A percentile compares a stretch with the other conserved stretches of the same genome.
Evolutionary conservation across 345 rosid genomes (phyloP).

Genomic region (Lepidium aucheri): DNA sequence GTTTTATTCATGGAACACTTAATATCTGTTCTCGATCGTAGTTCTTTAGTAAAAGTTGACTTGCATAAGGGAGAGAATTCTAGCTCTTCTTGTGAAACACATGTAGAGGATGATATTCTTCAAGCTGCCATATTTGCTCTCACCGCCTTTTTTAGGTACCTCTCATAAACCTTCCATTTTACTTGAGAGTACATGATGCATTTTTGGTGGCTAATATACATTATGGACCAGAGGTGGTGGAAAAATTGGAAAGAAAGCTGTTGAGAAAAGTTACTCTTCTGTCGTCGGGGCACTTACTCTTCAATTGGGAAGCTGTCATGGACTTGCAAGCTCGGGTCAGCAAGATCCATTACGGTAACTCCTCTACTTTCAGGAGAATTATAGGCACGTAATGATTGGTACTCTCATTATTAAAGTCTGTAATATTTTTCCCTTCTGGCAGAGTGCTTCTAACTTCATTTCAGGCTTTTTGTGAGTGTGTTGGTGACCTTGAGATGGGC

Average conservation of each 20-base stretch:
- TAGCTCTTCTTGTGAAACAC: constrained; percentile 40
- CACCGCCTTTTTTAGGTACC: constrained; percentile 82
- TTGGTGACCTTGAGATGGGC: constrained; percentile 98
- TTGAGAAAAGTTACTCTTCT: constrained; percentile 81
- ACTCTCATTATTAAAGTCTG: neutral
- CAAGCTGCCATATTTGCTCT: constrained; percentile 85
- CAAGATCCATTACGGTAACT: constrained; percentile 77
- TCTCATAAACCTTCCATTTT: constrained; percentile 1
- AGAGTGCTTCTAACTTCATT: constrained; percentile 84
- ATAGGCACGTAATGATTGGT: neutral
- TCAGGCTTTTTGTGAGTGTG: constrained; percentile 96
- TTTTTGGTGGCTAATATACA: constrained; percentile 20
- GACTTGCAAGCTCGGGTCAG: constrained; percentile 74
- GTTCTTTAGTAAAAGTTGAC: constrained; percentile 44
- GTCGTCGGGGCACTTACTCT: constrained; percentile 83
- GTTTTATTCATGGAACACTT: constrained; percentile 72
- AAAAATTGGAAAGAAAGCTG: constrained; percentile 84
- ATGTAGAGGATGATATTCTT: constrained; percentile 51
- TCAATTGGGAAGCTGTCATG: constrained; percentile 90
- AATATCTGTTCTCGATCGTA: constrained; percentile 60
- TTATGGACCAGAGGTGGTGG: constrained; percentile 76
- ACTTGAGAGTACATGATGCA: neutral
- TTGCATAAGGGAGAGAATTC: constrained; percentile 54
- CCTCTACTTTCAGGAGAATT: constrained; percentile 4
- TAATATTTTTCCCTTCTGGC: constrained; percentile 26